Conservation (phyloP, 2,329 filamentous ascomycete species). For the Trichoderma atrobrunneum region DNA sequence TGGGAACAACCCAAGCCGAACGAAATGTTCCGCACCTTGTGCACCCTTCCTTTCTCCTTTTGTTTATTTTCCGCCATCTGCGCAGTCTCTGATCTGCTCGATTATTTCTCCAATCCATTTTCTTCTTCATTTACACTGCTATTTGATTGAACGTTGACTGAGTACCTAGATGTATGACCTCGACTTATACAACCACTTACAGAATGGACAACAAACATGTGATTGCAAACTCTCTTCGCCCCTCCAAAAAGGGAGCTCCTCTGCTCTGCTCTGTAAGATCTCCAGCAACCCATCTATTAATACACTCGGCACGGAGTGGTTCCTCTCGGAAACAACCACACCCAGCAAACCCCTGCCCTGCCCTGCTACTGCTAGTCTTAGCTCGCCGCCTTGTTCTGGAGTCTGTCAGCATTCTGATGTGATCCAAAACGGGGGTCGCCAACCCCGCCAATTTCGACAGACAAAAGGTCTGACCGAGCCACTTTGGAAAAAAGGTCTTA, state of each 20-base stretch:
- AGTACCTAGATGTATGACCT: background rate
- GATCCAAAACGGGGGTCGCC: background rate
- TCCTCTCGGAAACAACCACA: background rate
- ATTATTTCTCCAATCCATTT: background rate
- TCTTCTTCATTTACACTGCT: background rate
- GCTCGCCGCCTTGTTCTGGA: background rate
- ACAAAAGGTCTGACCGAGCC: background rate
- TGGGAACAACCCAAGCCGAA: background rate
- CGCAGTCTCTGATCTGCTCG: background rate
- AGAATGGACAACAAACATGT: background rate
- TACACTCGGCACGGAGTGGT: background rate
- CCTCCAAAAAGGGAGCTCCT: background rate
- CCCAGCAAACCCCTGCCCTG: background rate
- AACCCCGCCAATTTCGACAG: conserved; percentile 8
- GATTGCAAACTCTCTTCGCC: background rate
- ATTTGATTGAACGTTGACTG: no score
- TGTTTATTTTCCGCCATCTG: background rate
- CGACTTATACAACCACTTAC: background rate
- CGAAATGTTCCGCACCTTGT: background rate
- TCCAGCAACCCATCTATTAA: background rate
- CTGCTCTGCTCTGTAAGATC: background rate
- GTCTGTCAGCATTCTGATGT: conserved; percentile 8
- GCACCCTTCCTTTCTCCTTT: background rate
- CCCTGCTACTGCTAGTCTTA: background rate
- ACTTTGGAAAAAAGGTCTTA: no score